phyloP scores from a whole-genome alignment of 345 rosid genomes.

The Kernera saxatilis region DNA sequence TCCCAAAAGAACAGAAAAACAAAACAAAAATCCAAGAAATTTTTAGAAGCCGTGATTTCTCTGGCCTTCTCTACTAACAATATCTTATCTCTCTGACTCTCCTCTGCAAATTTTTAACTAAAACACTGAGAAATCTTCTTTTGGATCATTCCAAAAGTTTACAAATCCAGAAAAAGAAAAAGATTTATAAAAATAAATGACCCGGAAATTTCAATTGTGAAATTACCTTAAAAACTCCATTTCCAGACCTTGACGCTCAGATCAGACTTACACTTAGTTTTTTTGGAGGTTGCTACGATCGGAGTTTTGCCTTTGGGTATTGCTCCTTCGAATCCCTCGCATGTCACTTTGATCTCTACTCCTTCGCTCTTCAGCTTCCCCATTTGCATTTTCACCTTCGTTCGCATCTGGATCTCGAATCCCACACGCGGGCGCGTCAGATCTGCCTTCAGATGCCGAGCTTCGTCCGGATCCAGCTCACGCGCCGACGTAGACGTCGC shows the following conservation, averaged over 20 bases:
- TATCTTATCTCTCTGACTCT: conserved; percentile 25
- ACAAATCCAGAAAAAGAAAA: conserved; percentile 17
- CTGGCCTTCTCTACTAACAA: conserved; percentile 18
- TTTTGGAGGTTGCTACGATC: conserved; percentile 42
- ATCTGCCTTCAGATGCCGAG: conserved; percentile 57
- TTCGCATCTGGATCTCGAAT: conserved; percentile 53
- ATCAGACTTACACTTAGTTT: conserved; percentile 73
- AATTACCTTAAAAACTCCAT: conserved; percentile 35
- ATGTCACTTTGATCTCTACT: conserved; percentile 68
- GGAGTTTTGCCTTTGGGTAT: conserved; percentile 73
- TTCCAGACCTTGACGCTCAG: conserved; percentile 90
- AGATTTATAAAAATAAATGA: not conserved
- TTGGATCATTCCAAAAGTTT: conserved; percentile 26
- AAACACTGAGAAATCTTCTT: conserved; percentile 29
- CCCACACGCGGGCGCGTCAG: conserved; percentile 54
- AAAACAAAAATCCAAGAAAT: not conserved
- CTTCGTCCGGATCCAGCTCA: conserved; percentile 70
- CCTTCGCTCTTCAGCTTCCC: conserved; percentile 64
- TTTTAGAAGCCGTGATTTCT: conserved; percentile 19
- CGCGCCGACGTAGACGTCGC: conserved; percentile 43
- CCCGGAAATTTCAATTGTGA: conserved; percentile 3
- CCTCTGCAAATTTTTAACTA: conserved; percentile 13
- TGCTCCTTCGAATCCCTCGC: conserved; percentile 59
- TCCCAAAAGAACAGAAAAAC: not conserved
- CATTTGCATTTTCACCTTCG: conserved; percentile 54